Conservation (phyloP, 495 filamentous ascomycete genomes). For the Lophium mytilinum region DNA sequence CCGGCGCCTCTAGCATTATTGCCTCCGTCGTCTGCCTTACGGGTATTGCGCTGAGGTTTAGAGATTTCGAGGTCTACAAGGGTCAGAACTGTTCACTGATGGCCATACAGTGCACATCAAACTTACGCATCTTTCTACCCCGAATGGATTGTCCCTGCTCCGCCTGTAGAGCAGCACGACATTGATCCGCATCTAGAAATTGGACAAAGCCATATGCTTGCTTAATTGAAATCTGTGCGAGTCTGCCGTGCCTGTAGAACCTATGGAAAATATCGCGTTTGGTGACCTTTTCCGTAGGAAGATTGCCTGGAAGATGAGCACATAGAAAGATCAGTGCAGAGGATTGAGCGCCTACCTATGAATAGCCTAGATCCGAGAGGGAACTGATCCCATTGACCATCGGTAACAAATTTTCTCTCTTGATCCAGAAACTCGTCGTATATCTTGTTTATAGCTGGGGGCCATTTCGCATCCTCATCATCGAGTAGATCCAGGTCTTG, state of each 20-base stretch:
- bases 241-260: constrained; percentile 75
- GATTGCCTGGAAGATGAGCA: constrained; percentile 56
- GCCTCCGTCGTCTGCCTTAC: constrained; percentile 37
- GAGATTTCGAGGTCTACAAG: constrained; percentile 82
- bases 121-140: constrained; percentile 88
- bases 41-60: constrained; percentile 73
- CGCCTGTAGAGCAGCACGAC: constrained; percentile 59
- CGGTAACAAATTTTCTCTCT: constrained; percentile 71
- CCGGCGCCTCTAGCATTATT: constrained; percentile 37
- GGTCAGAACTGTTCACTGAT: constrained; percentile 6
- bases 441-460: constrained; percentile 56
- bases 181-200: constrained; percentile 69
- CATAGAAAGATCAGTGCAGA: no score
- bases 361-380: constrained; percentile 79
- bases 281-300: constrained; percentile 85
- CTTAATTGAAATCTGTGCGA: constrained; percentile 95
- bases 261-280: constrained; percentile 89
- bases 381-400: constrained; percentile 92
- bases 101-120: neutral
- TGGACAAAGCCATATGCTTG: constrained; percentile 97
- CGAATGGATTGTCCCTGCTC: constrained; percentile 73
- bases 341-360: constrained; percentile 59
- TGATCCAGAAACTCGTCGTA: constrained; percentile 79
- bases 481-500: constrained; percentile 8
- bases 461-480: constrained; percentile 42